These are phyloP conservation scores for Lepidium didymum DNA, from an alignment of 345 rosid genomes.

Conservation along the genomic window DNA sequence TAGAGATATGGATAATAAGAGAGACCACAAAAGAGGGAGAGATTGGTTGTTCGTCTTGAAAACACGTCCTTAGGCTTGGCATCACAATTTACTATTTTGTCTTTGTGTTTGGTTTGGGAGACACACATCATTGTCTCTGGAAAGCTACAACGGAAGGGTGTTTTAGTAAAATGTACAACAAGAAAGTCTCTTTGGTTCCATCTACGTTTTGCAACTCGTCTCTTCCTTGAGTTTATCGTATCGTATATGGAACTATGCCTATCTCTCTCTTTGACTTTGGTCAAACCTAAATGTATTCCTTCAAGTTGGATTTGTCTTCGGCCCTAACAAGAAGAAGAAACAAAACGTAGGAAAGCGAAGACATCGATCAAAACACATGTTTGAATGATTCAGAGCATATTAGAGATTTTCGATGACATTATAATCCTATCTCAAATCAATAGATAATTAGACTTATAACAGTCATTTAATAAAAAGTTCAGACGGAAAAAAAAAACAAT, in stretches of 20 bases:
- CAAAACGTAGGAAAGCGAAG: too few relatives aligned
- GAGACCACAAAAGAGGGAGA: slow-evolving; percentile 9
- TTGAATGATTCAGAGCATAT: too few relatives aligned
- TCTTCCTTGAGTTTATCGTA: slow-evolving; percentile 11
- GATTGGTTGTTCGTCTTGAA: slow-evolving; percentile 6
- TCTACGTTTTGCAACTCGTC: slow-evolving; percentile 2
- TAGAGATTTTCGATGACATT: too few relatives aligned
- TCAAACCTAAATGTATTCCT: too few relatives aligned
- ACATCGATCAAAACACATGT: too few relatives aligned
- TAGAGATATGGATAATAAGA: slow-evolving; percentile 14
- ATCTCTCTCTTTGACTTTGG: too few relatives aligned
- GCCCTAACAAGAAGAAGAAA: too few relatives aligned
- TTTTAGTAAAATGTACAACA: background rate
- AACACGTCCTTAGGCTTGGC: slow-evolving; percentile 20
- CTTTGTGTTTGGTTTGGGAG: slow-evolving; percentile 25
- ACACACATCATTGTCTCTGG: slow-evolving; percentile 23
- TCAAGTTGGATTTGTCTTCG: too few relatives aligned
- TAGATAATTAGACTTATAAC: too few relatives aligned
- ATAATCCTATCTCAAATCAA: too few relatives aligned
- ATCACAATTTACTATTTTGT: slow-evolving; percentile 22
- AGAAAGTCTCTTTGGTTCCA: slow-evolving; percentile 12
- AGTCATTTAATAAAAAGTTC: too few relatives aligned
- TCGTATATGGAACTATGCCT: background rate
- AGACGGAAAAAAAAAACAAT: too few relatives aligned
- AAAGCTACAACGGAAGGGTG: slow-evolving; percentile 18